Evolutionary conservation across 495 filamentous ascomycete genomes (phyloP).

Genomic region (Staphylotrichum longicolle): DNA sequence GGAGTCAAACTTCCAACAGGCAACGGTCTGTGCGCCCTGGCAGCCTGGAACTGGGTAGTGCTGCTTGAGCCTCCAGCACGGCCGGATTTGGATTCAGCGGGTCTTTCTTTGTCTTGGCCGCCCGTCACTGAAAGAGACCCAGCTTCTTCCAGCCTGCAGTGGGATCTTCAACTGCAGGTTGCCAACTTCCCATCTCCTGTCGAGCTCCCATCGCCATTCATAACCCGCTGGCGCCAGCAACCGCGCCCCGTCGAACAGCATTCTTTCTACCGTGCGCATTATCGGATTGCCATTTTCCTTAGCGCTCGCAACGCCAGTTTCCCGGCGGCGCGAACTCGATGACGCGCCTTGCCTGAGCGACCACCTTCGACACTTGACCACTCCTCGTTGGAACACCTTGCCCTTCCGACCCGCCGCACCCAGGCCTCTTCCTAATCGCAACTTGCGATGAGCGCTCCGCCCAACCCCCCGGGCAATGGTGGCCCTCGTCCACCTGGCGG

Average conservation of each 20-base stretch:
- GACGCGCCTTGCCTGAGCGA: conserved; percentile 15
- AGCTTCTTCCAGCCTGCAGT: too few relatives aligned
- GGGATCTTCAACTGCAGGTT: too few relatives aligned
- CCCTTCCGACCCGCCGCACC: neutral
- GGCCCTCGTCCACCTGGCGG: conserved; percentile 30
- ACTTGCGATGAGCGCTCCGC: conserved; percentile 56
- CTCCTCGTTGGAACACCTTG: neutral
- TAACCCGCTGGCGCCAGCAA: neutral
- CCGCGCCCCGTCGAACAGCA: neutral
- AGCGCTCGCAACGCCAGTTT: too few relatives aligned
- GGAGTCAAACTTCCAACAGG: too few relatives aligned
- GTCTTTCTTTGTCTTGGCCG: conserved; percentile 14
- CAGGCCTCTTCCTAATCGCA: conserved; percentile 5
- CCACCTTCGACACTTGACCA: neutral
- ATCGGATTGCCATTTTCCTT: neutral
- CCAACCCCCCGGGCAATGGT: conserved; percentile 34
- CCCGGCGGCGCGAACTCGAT: conserved; percentile 8
- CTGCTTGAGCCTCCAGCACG: too few relatives aligned
- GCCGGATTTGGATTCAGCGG: neutral
- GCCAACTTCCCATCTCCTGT: neutral
- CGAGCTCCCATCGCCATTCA: neutral
- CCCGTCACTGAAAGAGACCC: neutral
- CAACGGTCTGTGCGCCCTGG: too few relatives aligned
- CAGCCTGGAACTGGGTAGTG: too few relatives aligned
- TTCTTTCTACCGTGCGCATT: neutral